phyloP scores from a whole-genome alignment of 441 rosid genomes.

The Aquilaria agallochum region DNA sequence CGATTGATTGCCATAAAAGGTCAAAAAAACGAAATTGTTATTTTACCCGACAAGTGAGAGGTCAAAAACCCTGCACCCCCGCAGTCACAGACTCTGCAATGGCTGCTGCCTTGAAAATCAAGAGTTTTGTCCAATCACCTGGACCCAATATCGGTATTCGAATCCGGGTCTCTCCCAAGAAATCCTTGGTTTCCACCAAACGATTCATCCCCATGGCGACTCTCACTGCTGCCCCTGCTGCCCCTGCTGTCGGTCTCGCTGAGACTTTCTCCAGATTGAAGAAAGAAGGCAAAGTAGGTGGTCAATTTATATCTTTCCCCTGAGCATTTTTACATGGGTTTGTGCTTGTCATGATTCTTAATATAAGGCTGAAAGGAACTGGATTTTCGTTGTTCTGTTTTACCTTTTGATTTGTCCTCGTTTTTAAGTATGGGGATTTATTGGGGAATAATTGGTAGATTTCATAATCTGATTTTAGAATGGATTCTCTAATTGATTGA shows the following conservation, averaged over 20 bases:
- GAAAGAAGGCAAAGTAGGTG: constrained; percentile 63
- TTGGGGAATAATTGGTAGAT: too few relatives aligned
- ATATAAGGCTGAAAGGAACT: too few relatives aligned
- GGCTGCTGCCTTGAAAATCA: constrained; percentile 37
- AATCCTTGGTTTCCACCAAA: constrained; percentile 28
- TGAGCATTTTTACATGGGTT: neutral
- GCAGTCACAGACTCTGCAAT: constrained; percentile 12
- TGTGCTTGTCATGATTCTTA: neutral
- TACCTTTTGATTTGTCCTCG: neutral
- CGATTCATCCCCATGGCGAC: constrained; percentile 52
- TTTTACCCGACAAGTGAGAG: too few relatives aligned
- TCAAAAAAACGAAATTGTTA: too few relatives aligned
- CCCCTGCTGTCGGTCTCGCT: constrained; percentile 45
- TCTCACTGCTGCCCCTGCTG: constrained; percentile 29
- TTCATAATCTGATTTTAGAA: too few relatives aligned
- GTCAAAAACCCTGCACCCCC: neutral
- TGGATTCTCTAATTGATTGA: too few relatives aligned
- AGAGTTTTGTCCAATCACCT: constrained; percentile 27
- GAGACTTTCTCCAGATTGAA: constrained; percentile 72
- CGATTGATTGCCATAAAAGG: too few relatives aligned
- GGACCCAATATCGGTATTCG: constrained; percentile 20
- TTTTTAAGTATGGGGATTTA: neutral
- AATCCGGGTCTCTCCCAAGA: constrained; percentile 17
- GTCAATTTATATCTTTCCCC: neutral
- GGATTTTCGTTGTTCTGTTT: neutral